Percentiles rank a stretch among this genome's conserved stretches.
phyloP scores from a whole-genome alignment of 2,329 filamentous ascomycete species.

The Xylaria sp. region DNA sequence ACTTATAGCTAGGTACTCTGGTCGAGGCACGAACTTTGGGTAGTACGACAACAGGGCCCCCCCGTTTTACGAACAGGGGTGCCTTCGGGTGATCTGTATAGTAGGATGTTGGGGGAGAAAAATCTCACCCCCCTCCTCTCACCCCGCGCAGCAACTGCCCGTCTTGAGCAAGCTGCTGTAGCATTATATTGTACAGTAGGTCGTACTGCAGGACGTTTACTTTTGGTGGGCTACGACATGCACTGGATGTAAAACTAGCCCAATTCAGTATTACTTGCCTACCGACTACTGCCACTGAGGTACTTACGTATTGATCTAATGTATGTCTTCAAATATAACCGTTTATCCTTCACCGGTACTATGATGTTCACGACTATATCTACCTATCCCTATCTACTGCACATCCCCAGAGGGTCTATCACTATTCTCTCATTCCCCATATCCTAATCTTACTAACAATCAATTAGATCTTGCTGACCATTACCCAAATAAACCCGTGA shows the following conservation, averaged over 20 bases:
- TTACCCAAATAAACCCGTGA: constrained; percentile 30
- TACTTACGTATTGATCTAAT: constrained; percentile 1
- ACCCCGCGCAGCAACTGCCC: constrained; percentile 18
- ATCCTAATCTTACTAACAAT: too few relatives aligned
- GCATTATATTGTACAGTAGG: not conserved
- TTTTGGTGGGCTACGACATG: not conserved
- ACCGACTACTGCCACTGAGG: not conserved
- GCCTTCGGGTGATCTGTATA: constrained; percentile 33
- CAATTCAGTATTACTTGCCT: not conserved
- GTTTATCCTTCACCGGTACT: not conserved
- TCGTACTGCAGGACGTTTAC: not conserved
- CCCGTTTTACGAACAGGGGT: constrained; percentile 12
- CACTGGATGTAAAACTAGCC: not conserved
- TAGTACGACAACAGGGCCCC: constrained; percentile 11
- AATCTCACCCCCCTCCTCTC: constrained; percentile 28
- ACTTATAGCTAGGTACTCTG: constrained; percentile 14
- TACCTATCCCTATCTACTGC: not conserved
- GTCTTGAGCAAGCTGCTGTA: not conserved
- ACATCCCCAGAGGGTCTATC: not conserved
- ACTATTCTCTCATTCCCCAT: not conserved
- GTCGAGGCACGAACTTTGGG: constrained; percentile 11
- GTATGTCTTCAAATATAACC: not conserved
- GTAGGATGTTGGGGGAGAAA: constrained; percentile 22
- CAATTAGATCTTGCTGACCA: too few relatives aligned
- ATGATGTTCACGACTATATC: not conserved